Base-by-base conservation (phyloP, 768 basidiomycete species). In the Solioccasus polychromus region DNA sequence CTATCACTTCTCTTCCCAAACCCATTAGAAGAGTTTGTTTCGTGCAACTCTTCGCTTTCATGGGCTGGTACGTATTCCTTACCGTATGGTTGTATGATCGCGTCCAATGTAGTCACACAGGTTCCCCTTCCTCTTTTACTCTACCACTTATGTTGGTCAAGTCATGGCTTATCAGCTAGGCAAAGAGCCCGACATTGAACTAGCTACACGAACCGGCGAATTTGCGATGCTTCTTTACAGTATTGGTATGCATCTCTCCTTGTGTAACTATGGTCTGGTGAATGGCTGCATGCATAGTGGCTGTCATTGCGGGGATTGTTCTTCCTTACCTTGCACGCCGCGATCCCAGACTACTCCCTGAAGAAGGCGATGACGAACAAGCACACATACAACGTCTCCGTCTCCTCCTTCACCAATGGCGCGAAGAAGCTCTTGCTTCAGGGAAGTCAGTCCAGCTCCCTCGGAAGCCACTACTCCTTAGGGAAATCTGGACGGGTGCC, bases 41-140 rank as follows among this genome's bases (percentile, higher is more conserved):
- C 58, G 93, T 96, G 3, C 94, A 97, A 60, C 67, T 97, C 15
- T 94, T 91, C 61, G 93, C 94, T 2, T 97, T 95, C 63, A 95
- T 95, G 91, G 92, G 91, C 53, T 97, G 94, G 90, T 86, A 55
- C 23, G 80, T 68, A 19, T 10, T 1, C 11, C 35, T 35, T 38
- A 18, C 44, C 34, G 20, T 35, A 34, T 35, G 36, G 32, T 38
- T 19, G 9, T 23, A 15, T 25, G 38, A 45, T 32, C 31, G 57
- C 38, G 41, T 55, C 18, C 42, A 22, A 61, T 19, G 25, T 8
- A 17, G 44, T 12, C 18, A 35, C 45, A 36, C 35, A 87, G 88
- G 91, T 97, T 97, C 60, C 94, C 94, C 1, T 97, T 93, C 72
- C 72, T 96, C 31, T 96, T 97, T 67, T 93, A 92, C 57, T 79